phyloP scores from a whole-genome alignment of 2,329 filamentous ascomycete genomes.

The Nigrospora sphaerica region DNA sequence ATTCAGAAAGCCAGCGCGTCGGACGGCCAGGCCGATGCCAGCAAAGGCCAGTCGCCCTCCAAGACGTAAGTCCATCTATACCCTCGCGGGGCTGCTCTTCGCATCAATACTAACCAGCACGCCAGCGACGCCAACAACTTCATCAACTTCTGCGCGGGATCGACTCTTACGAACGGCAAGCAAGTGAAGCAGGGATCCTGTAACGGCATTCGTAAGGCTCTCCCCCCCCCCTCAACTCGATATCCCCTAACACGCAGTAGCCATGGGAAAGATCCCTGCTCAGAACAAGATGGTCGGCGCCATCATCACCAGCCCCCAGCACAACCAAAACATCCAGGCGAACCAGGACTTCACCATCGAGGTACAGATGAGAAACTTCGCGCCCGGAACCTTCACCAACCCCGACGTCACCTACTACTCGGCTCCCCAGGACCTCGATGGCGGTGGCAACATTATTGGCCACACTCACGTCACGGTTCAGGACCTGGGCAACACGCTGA shows the following conservation, averaged over 20 bases:
- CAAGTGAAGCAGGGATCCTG: conserved; percentile 54
- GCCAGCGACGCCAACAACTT: conserved; percentile 52
- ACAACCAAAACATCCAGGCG: conserved; percentile 37
- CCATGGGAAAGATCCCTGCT: conserved; percentile 55
- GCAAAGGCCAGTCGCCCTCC: conserved; percentile 43
- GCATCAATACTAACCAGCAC: conserved; percentile 10
- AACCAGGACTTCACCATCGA: conserved; percentile 45
- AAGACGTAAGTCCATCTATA: conserved; percentile 33
- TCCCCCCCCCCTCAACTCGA: background rate
- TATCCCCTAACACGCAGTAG: conserved; percentile 22
- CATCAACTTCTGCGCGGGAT: conserved; percentile 53
- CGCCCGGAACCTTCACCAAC: conserved; percentile 54
- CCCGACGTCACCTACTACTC: conserved; percentile 53
- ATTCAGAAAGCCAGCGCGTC: conserved; percentile 42
- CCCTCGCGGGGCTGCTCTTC: background rate
- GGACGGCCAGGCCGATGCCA: conserved; percentile 17
- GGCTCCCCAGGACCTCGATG: conserved; percentile 46
- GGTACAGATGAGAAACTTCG: conserved; percentile 46
- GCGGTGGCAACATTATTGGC: conserved; percentile 43
- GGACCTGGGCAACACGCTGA: conserved; percentile 41
- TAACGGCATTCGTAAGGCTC: conserved; percentile 52
- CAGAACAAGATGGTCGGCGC: conserved; percentile 49
- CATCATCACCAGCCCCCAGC: conserved; percentile 45
- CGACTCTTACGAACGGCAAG: conserved; percentile 52
- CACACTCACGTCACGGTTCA: conserved; percentile 56